Conservation (phyloP, 176 grass and related monocot genomes). For the Alopecurus myosuroides region DNA sequence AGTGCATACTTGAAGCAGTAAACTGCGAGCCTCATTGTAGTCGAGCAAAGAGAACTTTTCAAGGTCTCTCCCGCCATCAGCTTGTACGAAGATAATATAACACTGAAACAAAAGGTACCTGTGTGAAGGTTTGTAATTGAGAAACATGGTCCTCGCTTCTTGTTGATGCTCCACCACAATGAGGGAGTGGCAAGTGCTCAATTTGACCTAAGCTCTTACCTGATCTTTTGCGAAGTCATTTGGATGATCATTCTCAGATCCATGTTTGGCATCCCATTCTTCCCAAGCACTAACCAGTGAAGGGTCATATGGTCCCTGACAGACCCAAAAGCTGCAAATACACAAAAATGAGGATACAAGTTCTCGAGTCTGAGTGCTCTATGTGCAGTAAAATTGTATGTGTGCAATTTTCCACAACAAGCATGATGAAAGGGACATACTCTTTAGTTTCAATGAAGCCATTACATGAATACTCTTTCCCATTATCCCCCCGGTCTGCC, state of each 20-base stretch:
- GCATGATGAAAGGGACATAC: constrained; percentile 36
- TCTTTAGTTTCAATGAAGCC: constrained; percentile 95
- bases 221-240: constrained; percentile 68
- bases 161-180: not conserved
- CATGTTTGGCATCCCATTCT: constrained; percentile 61
- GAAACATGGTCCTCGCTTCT: not conserved
- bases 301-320: constrained; percentile 65
- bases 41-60: constrained; percentile 69
- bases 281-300: constrained; percentile 82
- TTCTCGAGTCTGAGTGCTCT: not conserved
- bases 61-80: constrained; percentile 89
- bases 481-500: constrained; percentile 8
- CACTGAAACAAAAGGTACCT: constrained; percentile 47
- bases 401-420: constrained; percentile 12
- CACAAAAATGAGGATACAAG: not conserved
- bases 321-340: constrained; percentile 67
- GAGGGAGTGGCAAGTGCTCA: not conserved
- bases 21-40: constrained; percentile 68
- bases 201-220: constrained; percentile 22
- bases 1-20: constrained; percentile 75
- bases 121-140: not conserved
- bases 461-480: constrained; percentile 51
- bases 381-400: not conserved
- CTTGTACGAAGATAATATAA: constrained; percentile 83
- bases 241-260: constrained; percentile 95